phyloP scores from a whole-genome alignment of 2,329 filamentous ascomycete genomes.

The Albophoma yamanashiensis region DNA sequence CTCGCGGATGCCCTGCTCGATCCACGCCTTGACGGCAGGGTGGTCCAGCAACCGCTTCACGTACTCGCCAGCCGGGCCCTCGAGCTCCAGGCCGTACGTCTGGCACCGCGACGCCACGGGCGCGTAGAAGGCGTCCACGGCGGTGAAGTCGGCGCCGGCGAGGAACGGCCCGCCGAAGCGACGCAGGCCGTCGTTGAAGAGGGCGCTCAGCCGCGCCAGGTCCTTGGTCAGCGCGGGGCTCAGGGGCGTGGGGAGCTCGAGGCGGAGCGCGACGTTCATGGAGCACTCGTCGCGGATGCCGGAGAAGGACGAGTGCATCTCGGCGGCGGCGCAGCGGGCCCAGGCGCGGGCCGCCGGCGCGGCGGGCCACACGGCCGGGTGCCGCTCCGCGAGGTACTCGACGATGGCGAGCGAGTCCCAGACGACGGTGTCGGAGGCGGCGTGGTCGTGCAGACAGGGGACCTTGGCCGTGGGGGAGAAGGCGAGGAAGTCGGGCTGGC shows the following conservation, averaged over 20 bases:
- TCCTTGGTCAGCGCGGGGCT: conserved; percentile 21
- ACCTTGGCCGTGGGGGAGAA: conserved; percentile 32
- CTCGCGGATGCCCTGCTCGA: conserved; percentile 25
- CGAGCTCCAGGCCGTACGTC: conserved; percentile 24
- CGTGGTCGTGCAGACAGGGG: conserved; percentile 25
- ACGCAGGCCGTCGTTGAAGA: conserved; percentile 26
- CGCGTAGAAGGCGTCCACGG: conserved; percentile 30
- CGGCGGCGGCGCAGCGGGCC: conserved; percentile 30
- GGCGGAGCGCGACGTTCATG: conserved; percentile 29
- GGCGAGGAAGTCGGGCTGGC: conserved; percentile 21
- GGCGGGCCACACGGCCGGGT: conserved; percentile 30
- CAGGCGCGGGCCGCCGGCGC: conserved; percentile 27
- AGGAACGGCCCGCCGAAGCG: conserved; percentile 31
- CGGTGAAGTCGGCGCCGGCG: conserved; percentile 24
- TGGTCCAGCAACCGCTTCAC: conserved; percentile 21
- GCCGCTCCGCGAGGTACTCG: conserved; percentile 33
- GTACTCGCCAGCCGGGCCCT: conserved; percentile 20
- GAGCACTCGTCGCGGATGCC: conserved; percentile 29
- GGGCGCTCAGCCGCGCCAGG: conserved; percentile 20
- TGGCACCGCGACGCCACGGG: conserved; percentile 27
- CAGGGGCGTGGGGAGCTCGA: conserved; percentile 17
- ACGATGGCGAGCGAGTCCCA: conserved; percentile 38
- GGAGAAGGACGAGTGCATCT: conserved; percentile 35
- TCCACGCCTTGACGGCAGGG: conserved; percentile 25
- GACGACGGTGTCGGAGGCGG: conserved; percentile 17